A percentile compares a stretch with the other conserved stretches of the same genome.
These are phyloP conservation scores for Saccharomycopsis synnaedendra DNA, from an alignment of 805 yeast genomes.

Conservation along the genomic window DNA sequence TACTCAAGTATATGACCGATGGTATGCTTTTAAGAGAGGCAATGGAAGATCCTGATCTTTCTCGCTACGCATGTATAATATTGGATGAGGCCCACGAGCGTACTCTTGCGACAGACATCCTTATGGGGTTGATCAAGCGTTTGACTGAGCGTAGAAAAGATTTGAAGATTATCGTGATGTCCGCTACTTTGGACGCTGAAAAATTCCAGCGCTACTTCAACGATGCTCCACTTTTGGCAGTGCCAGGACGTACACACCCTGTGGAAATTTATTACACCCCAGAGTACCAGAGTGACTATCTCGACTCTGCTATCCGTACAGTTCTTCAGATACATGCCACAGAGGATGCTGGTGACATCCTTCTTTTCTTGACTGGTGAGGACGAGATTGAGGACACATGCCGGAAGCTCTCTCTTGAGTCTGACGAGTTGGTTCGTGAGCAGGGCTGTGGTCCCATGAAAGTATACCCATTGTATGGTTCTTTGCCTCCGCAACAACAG, in stretches of 20 bases:
- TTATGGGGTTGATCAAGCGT: slow-evolving; percentile 89
- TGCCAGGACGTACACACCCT: slow-evolving; percentile 96
- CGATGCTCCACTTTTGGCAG: slow-evolving; percentile 89
- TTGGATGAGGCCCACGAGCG: slow-evolving; percentile 98
- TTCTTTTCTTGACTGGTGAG: slow-evolving; percentile 87
- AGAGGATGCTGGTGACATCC: slow-evolving; percentile 85
- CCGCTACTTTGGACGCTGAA: slow-evolving; percentile 95
- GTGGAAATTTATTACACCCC: slow-evolving; percentile 96
- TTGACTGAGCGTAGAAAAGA: slow-evolving; percentile 73
- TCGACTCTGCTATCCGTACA: slow-evolving; percentile 91
- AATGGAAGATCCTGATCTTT: slow-evolving; percentile 84
- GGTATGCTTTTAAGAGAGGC: slow-evolving; percentile 97
- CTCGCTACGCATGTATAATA: slow-evolving; percentile 77
- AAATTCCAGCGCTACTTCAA: slow-evolving; percentile 86
- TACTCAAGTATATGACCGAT: slow-evolving; percentile 93
- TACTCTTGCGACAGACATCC: slow-evolving; percentile 89
- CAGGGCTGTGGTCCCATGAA: slow-evolving; percentile 80
- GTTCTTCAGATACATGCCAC: slow-evolving; percentile 95
- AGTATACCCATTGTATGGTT: slow-evolving; percentile 92
- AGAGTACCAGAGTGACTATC: slow-evolving; percentile 87
- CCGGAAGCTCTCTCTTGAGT: slow-evolving; percentile 76
- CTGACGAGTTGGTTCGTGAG: slow-evolving; percentile 80
- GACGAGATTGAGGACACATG: slow-evolving; percentile 98
- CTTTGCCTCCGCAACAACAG: slow-evolving; percentile 92
- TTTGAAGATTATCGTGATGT: slow-evolving; percentile 87